Conservation (phyloP, 2,329 filamentous ascomycete species). For the Paecilomyces variotii region DNA sequence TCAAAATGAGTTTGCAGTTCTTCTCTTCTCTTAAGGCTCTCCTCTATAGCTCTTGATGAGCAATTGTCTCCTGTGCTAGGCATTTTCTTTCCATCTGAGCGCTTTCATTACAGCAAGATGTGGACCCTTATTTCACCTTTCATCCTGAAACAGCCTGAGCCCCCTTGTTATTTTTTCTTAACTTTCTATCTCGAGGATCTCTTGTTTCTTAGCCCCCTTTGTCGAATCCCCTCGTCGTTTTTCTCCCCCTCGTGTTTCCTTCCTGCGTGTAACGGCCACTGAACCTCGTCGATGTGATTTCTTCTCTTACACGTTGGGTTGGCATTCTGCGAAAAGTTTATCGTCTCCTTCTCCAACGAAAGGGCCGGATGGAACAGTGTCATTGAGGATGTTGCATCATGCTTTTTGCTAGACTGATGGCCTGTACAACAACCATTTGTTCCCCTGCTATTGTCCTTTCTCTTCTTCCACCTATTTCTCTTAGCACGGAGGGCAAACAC, state of each 20-base stretch:
- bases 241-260: constrained; percentile 9
- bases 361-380: constrained; percentile 32
- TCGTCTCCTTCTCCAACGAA: constrained; percentile 24
- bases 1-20: constrained; percentile 30
- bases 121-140: constrained; percentile 15
- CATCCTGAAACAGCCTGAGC: constrained; percentile 3
- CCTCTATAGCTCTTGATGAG: constrained; percentile 37
- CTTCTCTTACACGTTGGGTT: constrained; percentile 33
- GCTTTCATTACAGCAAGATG: constrained; percentile 32
- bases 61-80: constrained; percentile 33
- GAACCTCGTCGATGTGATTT: constrained; percentile 23
- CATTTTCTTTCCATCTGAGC: constrained; percentile 33
- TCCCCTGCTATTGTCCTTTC: constrained; percentile 6
- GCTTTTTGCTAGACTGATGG: constrained; percentile 25
- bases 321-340: constrained; percentile 40
- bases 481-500: constrained; percentile 2
- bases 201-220: not conserved
- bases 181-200: constrained; percentile 4
- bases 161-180: constrained; percentile 8
- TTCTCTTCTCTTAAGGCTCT: constrained; percentile 25
- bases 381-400: constrained; percentile 24
- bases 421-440: constrained; percentile 28
- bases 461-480: constrained; percentile 8
- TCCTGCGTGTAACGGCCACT: constrained; percentile 30
- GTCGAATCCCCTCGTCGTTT: constrained; percentile 2